Conservation (phyloP, 2,329 filamentous ascomycete species). For the Geosmithia putterillii region DNA sequence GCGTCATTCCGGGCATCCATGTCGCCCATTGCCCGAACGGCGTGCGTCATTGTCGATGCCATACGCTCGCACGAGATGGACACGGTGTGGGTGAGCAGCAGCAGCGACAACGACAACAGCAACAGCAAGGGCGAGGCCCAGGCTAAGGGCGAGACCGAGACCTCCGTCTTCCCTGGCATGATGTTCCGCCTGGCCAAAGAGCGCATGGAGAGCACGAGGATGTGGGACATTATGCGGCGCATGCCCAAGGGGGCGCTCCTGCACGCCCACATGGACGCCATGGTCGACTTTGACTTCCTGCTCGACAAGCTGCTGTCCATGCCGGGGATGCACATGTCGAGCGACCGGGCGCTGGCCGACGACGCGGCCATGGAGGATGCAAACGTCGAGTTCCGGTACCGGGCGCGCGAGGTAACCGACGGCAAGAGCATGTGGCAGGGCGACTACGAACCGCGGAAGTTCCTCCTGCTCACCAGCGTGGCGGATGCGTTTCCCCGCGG, state of each 20-base stretch:
- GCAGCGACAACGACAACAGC: background rate
- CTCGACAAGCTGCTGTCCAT: constrained; percentile 59
- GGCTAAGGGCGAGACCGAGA: constrained; percentile 47
- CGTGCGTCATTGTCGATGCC: constrained; percentile 65
- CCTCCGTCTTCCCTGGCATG: constrained; percentile 73
- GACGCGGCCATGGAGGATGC: constrained; percentile 39
- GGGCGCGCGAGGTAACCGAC: constrained; percentile 26
- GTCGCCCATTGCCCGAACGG: constrained; percentile 66
- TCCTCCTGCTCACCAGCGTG: constrained; percentile 46
- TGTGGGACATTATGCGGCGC: constrained; percentile 72
- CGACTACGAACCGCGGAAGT: constrained; percentile 45
- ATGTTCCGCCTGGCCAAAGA: constrained; percentile 82
- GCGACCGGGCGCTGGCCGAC: constrained; percentile 42
- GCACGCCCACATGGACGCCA: constrained; percentile 83
- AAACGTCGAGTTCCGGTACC: constrained; percentile 50
- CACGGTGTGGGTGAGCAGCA: constrained; percentile 53
- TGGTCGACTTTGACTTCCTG: constrained; percentile 77
- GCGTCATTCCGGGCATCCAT: constrained; percentile 57
- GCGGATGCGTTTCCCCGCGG: constrained; percentile 66
- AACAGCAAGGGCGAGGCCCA: constrained; percentile 50
- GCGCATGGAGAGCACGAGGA: constrained; percentile 71
- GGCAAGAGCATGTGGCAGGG: constrained; percentile 53
- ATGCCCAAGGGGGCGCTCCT: constrained; percentile 85
- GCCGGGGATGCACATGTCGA: constrained; percentile 62
- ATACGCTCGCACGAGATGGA: constrained; percentile 69